These are phyloP conservation scores for Fraxinus platypoda DNA, from an alignment of 305 asterid genomes.

Conservation along the genomic window DNA sequence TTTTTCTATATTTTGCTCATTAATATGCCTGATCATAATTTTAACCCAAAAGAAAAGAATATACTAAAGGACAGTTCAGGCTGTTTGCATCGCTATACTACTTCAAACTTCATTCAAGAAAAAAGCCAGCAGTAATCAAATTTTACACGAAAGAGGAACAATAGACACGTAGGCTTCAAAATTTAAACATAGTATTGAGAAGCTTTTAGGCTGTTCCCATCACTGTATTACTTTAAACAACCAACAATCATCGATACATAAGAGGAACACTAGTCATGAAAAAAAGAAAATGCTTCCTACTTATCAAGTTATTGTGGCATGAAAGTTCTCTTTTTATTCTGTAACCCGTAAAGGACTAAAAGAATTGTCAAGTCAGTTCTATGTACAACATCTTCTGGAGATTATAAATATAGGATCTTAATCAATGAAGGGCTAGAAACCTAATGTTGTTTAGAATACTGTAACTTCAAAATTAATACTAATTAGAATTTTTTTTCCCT, in stretches of 20 bases:
- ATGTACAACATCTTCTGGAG: conserved; percentile 2
- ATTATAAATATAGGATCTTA: conserved; percentile 1
- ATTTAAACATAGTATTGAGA: not conserved
- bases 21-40: not conserved
- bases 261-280: not conserved
- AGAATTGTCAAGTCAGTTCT: not conserved
- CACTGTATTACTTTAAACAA: not conserved
- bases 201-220: not conserved
- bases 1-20: not conserved
- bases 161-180: not conserved
- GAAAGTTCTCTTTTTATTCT: not conserved
- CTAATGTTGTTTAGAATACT: not conserved
- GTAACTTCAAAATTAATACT: not conserved
- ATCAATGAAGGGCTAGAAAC: conserved; percentile 9
- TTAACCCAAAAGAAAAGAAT: not conserved
- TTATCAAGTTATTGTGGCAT: not conserved
- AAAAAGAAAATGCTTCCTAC: not conserved
- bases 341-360: not conserved
- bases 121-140: not conserved
- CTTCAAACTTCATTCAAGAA: not conserved
- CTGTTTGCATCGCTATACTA: not conserved
- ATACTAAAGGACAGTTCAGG: not conserved
- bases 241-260: not conserved
- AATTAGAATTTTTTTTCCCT: not conserved
- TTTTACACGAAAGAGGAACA: not conserved